Evolutionary conservation across 2,329 filamentous ascomycete species (phyloP).

Genomic region (Talaromyces sp.): DNA sequence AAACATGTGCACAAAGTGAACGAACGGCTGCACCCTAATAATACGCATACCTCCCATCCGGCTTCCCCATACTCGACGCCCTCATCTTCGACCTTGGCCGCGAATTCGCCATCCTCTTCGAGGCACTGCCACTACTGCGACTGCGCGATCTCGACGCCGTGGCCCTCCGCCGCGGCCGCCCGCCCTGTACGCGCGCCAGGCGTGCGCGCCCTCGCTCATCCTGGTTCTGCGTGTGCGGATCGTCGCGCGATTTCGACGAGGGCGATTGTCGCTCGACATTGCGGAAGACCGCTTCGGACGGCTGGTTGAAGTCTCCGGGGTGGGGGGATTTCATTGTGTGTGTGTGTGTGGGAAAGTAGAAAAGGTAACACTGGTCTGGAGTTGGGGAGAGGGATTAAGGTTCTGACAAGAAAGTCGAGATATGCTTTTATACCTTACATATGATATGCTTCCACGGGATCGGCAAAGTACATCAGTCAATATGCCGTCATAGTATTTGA

Average conservation of each 20-base stretch:
- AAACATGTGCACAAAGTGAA: no score
- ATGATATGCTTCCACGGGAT: background rate
- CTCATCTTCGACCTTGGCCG: constrained; percentile 12
- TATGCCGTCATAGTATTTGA: background rate
- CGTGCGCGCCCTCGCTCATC: constrained; percentile 1
- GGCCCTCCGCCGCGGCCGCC: background rate
- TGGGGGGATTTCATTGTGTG: constrained; percentile 8
- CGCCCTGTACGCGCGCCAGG: background rate
- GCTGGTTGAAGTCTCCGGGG: constrained; percentile 12
- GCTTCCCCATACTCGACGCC: constrained; percentile 11
- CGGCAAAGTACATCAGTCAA: background rate
- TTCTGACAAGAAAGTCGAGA: background rate
- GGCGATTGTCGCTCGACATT: constrained; percentile 9
- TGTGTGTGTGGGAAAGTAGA: background rate
- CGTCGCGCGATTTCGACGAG: constrained; percentile 3
- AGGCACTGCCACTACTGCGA: constrained; percentile 9
- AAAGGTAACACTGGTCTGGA: background rate
- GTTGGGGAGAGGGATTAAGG: background rate
- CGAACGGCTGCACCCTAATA: background rate
- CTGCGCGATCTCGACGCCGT: constrained; percentile 6
- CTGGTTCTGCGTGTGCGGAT: constrained; percentile 9
- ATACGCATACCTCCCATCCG: constrained; percentile 11
- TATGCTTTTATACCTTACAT: background rate
- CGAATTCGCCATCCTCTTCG: constrained; percentile 9
- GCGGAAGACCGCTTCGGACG: constrained; percentile 9